phyloP scores from a whole-genome alignment of 1,284 basidiomycete species.

The Ganoderma leucocontextum region DNA sequence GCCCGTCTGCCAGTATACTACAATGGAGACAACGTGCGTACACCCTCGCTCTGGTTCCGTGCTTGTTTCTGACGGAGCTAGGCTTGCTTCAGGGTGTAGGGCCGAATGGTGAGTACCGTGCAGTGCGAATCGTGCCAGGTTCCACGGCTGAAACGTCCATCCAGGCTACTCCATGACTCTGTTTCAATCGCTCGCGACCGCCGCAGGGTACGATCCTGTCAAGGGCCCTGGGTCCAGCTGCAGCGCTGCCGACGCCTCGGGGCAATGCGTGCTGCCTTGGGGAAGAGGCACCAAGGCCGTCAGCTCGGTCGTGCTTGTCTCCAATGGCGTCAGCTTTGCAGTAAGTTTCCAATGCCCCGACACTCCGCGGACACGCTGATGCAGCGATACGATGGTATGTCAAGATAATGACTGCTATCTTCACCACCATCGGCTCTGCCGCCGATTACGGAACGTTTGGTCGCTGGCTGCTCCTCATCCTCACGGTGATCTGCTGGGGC shows the following conservation, averaged over 20 bases:
- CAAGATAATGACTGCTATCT: slow-evolving; percentile 79
- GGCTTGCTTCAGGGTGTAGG: slow-evolving; percentile 60
- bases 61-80: neutral
- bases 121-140: neutral
- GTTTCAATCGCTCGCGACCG: slow-evolving; percentile 75
- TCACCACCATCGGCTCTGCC: slow-evolving; percentile 83
- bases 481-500: slow-evolving; percentile 82
- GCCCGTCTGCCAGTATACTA: slow-evolving; percentile 60
- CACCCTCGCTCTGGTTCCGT: slow-evolving; percentile 10
- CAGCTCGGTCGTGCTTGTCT: slow-evolving; percentile 76
- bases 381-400: neutral
- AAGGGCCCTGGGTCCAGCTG: slow-evolving; percentile 75
- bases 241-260: slow-evolving; percentile 57
- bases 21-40: slow-evolving; percentile 72
- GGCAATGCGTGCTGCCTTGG: slow-evolving; percentile 80
- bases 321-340: slow-evolving; percentile 81
- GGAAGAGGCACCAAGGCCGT: slow-evolving; percentile 72
- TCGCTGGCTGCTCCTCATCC: slow-evolving; percentile 75
- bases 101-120: slow-evolving; percentile 50
- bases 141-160: neutral
- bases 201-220: slow-evolving; percentile 74
- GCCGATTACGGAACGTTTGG: slow-evolving; percentile 86
- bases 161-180: slow-evolving; percentile 69
- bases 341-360: slow-evolving; percentile 44
- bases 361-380: neutral